These are phyloP conservation scores for Acanthamoeba royreba DNA, from an alignment of 208 protist genomes.

Conservation along the genomic window DNA sequence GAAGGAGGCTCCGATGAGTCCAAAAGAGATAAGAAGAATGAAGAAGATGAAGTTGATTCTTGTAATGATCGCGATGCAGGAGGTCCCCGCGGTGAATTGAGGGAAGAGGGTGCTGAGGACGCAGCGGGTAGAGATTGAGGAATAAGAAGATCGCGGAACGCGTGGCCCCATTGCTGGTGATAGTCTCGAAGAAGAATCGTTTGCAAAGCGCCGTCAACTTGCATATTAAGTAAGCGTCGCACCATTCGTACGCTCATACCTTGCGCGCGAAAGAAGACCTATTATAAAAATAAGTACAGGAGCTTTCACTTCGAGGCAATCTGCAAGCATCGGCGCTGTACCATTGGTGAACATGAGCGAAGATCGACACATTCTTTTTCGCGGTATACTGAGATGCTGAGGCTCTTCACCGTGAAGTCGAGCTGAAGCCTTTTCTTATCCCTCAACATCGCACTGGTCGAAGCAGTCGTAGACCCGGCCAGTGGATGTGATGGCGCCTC, in stretches of 20 bases:
- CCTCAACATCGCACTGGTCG: background rate
- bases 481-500: background rate
- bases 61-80: no score
- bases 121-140: background rate
- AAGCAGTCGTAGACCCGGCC: background rate
- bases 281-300: no score
- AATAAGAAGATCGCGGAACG: conserved; percentile 4
- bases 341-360: background rate
- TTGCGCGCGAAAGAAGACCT: background rate
- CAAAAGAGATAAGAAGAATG: background rate
- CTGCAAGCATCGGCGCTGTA: no score
- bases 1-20: background rate
- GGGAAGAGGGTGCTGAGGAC: no score
- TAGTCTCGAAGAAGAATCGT: background rate
- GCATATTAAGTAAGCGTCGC: background rate
- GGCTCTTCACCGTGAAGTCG: background rate
- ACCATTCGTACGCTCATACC: background rate
- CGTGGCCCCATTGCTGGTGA: background rate
- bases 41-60: no score
- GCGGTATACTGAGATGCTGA: background rate
- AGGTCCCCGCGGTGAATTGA: no score
- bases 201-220: background rate
- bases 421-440: background rate
- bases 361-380: background rate
- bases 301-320: no score